These are phyloP conservation scores for Tribonema minus DNA, from an alignment of 108 stramenopile genomes.

Conservation along the genomic window DNA sequence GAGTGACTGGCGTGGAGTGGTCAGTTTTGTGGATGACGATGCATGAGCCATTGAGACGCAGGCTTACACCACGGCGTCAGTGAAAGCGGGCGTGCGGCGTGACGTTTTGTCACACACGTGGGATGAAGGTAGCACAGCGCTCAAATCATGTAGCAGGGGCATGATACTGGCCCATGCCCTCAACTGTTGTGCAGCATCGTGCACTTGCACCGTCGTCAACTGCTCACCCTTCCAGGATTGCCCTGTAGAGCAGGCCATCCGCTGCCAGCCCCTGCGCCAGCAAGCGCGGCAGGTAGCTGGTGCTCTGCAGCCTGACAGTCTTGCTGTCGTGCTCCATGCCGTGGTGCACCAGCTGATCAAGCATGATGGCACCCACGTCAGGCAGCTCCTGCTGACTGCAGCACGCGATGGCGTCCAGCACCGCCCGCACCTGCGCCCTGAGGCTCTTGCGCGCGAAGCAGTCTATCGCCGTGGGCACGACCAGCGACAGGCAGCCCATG, in stretches of 20 bases:
- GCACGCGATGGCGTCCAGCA: not conserved
- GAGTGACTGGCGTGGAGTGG: no score
- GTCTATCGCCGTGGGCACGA: constrained; percentile 6
- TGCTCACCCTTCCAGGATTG: constrained; percentile 12
- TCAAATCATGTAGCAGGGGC: no score
- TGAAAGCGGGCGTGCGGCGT: no score
- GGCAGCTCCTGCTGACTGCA: not conserved
- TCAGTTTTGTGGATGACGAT: no score
- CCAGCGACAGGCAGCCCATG: constrained; percentile 2
- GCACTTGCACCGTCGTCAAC: no score
- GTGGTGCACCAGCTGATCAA: constrained; percentile 11
- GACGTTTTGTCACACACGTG: no score
- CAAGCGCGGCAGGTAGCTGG: not conserved
- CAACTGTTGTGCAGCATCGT: no score
- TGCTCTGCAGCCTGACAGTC: constrained; percentile 14
- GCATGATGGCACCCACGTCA: constrained; percentile 1
- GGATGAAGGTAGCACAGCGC: no score
- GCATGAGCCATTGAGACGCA: no score
- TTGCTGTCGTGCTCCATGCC: constrained; percentile 35
- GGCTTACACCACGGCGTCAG: no score
- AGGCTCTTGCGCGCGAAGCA: constrained; percentile 19
- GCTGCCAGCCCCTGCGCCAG: constrained; percentile 11
- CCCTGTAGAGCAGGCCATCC: constrained; percentile 1
- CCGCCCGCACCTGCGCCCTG: constrained; percentile 4
- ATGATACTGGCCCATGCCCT: no score